Base-by-base conservation (phyloP, 495 filamentous ascomycete genomes). In the Symbiotaphrina buchneri region DNA sequence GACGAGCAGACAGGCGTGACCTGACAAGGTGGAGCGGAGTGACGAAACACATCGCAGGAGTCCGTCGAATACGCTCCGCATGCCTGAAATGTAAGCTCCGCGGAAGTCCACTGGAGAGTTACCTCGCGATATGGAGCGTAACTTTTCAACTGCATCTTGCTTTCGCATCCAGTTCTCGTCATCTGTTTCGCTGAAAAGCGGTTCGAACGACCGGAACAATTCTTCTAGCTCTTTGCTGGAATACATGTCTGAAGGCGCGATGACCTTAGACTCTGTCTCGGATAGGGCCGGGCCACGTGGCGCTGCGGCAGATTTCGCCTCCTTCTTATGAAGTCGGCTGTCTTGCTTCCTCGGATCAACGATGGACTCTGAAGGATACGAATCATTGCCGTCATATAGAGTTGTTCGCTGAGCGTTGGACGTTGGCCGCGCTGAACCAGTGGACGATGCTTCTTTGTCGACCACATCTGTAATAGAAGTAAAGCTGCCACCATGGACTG, bases 1-100 rank as follows among this genome's bases (percentile, higher is more conserved):
- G 24, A 95, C 59, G 25, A 92, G 53, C 33, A 66, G 71, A 43
- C 81, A 87, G 6, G 76, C 83, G 41, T 76, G 75, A 18, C 77
- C 83, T 2, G 75, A 84, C 28, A 92, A 55, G 26, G 81, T 95
- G 1, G 90, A 95, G 37, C 90, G 62, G 21, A 95, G 58, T 1
- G 87, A 92, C 44, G 66, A 75, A 26, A 77, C 66, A 5, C 72
- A 74, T 45, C 93, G 94, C 41, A 95, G 59, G 26, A 95, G 84
- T 30, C 82, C 82, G 44, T 95, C 87, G 11, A 93, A 52, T 4
- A 87, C 50, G 8, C 54, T 56, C 38, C 84, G 82, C 19, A 90
- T 63, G 28, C 64, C 64, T 7, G 59, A 52, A 13, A 85, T 35
- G 40, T 75, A 91, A 2, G 61, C 52, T 21, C 68, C 63, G 15